Base-by-base conservation (phyloP, 2,329 filamentous ascomycete species). In the Cercospora beticola region DNA sequence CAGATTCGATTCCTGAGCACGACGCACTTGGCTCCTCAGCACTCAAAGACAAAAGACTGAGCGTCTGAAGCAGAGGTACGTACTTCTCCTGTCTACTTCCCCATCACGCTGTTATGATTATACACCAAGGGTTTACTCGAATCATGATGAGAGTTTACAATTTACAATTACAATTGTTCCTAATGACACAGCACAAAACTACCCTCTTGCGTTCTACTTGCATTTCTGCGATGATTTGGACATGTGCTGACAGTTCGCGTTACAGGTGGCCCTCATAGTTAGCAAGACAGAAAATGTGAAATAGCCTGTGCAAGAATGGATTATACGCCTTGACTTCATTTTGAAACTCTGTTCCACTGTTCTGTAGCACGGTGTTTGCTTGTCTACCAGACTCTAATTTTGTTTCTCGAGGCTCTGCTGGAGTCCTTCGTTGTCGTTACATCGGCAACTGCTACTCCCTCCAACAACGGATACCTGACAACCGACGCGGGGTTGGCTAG, bases 141-240 rank as follows among this genome's bases (percentile, higher is more conserved):
- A 70, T 33, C 26, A 67, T 66, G 21, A 68, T 74, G 73, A 73
- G 68, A 68, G 71, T 61, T 68, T 68, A 62, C 57, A 69, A 62
- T 46, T 60, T 71, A 71, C 70, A 71, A 74, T 72, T 61, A 69
- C 73, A 74, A 74, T 74, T 74, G 73, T 74, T 74, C 73, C 73
- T 74, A 71, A 72, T 74, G 73, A 74, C 56, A 56, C 23, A n/a
- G 28, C 62, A 62, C 49, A 10, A 23, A 5, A 23, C 9, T 4
- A 10, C 56, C n/a, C n/a, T 8, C 4, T 8, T 59, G 56, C n/a
- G 7, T 54, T 16, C 4, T 8, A 61, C 4, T 14, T 43, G 16
- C 30, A 36, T 21, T 6, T n/a, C 3, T n/a, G 21, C 30, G 21
- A 61, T 18, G 31, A 6, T 23, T 40, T 28, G 30, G 4, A 61